These are phyloP conservation scores for Teunomyces funiuensis DNA, from an alignment of 805 yeast genomes.

Conservation along the genomic window DNA sequence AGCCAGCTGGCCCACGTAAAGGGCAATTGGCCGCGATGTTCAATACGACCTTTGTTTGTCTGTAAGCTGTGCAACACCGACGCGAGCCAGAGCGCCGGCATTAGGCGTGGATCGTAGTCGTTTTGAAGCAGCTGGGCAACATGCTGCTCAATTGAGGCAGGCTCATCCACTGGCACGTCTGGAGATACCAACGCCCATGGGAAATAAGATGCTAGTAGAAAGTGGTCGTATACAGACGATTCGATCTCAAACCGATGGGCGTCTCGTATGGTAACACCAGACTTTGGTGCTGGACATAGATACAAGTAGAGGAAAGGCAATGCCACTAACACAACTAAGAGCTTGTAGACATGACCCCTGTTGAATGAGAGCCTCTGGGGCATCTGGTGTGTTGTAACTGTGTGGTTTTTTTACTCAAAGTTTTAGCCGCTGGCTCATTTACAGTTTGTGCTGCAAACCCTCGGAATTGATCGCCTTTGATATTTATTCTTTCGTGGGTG, in stretches of 20 bases:
- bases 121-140: neutral
- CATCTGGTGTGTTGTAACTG: no score
- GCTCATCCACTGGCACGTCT: neutral
- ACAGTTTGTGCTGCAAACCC: no score
- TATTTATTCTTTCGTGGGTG: no score
- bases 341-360: neutral
- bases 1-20: constrained; percentile 34
- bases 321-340: neutral
- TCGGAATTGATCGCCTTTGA: no score
- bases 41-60: constrained; percentile 15
- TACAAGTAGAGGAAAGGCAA: neutral
- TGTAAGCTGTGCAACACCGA: constrained; percentile 5
- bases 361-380: no score
- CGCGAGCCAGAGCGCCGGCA: constrained; percentile 26
- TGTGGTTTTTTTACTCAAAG: neutral
- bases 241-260: neutral
- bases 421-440: neutral
- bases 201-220: neutral
- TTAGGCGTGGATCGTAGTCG: constrained; percentile 29
- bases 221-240: neutral
- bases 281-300: constrained; percentile 3
- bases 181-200: neutral
- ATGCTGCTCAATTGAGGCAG: neutral
- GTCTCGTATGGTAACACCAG: neutral
- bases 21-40: constrained; percentile 23